Conservation (phyloP, 495 filamentous ascomycete species). For the Penicillium lividum region DNA sequence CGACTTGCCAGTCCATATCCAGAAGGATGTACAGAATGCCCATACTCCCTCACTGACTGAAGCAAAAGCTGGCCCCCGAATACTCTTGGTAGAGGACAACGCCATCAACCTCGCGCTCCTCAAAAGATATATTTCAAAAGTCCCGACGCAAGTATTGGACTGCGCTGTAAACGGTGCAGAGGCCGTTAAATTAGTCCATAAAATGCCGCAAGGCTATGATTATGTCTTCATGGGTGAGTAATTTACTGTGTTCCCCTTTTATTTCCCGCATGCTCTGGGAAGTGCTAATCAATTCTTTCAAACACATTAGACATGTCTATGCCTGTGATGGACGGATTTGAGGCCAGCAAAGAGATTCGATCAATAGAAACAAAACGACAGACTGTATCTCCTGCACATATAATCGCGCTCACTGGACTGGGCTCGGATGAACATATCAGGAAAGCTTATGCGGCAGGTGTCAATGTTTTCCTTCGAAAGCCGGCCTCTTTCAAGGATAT, state of each 20-base stretch:
- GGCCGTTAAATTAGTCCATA: slow-evolving; percentile 47
- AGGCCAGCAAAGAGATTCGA: slow-evolving; percentile 63
- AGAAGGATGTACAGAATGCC: too few relatives aligned
- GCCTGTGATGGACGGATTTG: slow-evolving; percentile 72
- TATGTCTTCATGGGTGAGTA: slow-evolving; percentile 60
- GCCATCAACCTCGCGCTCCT: slow-evolving; percentile 68
- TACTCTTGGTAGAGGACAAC: slow-evolving; percentile 73
- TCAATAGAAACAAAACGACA: slow-evolving; percentile 52
- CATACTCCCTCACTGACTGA: not conserved
- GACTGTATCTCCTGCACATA: slow-evolving; percentile 38
- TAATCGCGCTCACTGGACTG: slow-evolving; percentile 71
- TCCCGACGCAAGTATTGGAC: slow-evolving; percentile 34
- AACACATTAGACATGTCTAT: slow-evolving; percentile 76
- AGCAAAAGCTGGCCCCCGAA: slow-evolving; percentile 14
- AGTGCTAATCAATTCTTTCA: too few relatives aligned
- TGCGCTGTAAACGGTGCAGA: slow-evolving; percentile 50
- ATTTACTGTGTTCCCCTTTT: too few relatives aligned
- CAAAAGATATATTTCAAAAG: slow-evolving; percentile 55
- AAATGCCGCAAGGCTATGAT: slow-evolving; percentile 40
- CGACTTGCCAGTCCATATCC: too few relatives aligned
- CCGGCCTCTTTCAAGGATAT: slow-evolving; percentile 57
- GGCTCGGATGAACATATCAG: slow-evolving; percentile 60
- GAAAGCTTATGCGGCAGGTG: slow-evolving; percentile 61
- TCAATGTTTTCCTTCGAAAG: slow-evolving; percentile 72
- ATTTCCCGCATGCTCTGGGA: too few relatives aligned